These are phyloP conservation scores for Elaeagnus macrophylla DNA, from an alignment of 306 rosid species.

Conservation along the genomic window DNA sequence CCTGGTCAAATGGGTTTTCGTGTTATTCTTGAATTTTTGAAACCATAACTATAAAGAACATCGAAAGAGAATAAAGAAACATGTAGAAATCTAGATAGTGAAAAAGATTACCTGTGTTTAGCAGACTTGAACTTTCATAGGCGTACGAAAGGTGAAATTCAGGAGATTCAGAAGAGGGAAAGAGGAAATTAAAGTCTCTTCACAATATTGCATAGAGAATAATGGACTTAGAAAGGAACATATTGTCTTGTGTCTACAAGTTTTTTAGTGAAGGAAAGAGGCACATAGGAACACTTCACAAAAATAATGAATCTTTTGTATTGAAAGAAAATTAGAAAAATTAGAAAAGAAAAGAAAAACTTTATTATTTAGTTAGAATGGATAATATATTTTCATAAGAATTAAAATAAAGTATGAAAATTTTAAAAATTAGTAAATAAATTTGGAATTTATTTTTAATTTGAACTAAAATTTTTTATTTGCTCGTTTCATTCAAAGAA, in stretches of 20 bases:
- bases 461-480: too few relatives aligned
- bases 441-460: too few relatives aligned
- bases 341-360: too few relatives aligned
- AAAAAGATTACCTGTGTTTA: slow-evolving; percentile 19
- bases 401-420: too few relatives aligned
- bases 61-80: slow-evolving; percentile 21
- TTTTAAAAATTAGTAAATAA: too few relatives aligned
- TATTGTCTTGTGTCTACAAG: slow-evolving; percentile 8
- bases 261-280: slow-evolving; percentile 1
- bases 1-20: slow-evolving; percentile 44
- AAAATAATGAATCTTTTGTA: too few relatives aligned
- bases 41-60: slow-evolving; percentile 13
- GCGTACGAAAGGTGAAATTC: slow-evolving; percentile 20
- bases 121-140: slow-evolving; percentile 24
- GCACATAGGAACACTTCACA: neutral
- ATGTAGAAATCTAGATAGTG: slow-evolving; percentile 6
- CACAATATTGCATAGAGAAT: slow-evolving; percentile 4
- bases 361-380: too few relatives aligned
- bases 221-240: slow-evolving; percentile 6
- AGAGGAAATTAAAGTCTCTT: slow-evolving; percentile 4
- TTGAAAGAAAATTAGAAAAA: too few relatives aligned
- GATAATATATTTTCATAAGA: too few relatives aligned
- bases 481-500: too few relatives aligned
- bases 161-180: slow-evolving; percentile 11
- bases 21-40: slow-evolving; percentile 26